Percentiles rank a stretch among this genome's conserved stretches.
Conservation (phyloP, 345 rosid genomes). For the Combretum micranthum region DNA sequence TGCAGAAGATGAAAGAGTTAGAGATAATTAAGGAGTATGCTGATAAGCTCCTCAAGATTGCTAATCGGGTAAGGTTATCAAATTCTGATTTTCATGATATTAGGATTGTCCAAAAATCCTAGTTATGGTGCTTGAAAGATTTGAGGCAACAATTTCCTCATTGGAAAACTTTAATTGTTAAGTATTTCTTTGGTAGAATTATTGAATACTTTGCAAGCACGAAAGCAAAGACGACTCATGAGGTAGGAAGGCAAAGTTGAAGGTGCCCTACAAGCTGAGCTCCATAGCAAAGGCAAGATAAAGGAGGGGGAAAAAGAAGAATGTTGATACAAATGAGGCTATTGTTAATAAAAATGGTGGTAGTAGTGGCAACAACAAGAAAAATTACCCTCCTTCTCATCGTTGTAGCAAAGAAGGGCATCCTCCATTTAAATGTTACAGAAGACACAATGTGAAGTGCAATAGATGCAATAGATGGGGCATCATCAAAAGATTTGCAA, state of each 20-base stretch:
- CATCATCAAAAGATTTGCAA: too few relatives aligned
- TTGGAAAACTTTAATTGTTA: not conserved
- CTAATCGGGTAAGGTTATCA: not conserved
- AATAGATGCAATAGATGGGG: not conserved
- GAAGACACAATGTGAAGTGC: not conserved
- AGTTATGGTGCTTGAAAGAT: not conserved
- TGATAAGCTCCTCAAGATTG: not conserved
- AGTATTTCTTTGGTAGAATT: not conserved
- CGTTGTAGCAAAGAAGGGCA: too few relatives aligned
- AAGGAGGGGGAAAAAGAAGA: not conserved
- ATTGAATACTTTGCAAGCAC: not conserved
- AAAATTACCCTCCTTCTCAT: not conserved
- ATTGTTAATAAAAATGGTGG: too few relatives aligned
- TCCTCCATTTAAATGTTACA: not conserved
- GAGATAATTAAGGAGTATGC: not conserved
- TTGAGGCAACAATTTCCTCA: not conserved
- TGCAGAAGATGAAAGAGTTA: not conserved
- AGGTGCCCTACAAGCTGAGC: too few relatives aligned
- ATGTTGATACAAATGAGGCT: too few relatives aligned
- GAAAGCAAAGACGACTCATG: slow-evolving; percentile 2
- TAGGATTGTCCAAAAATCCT: not conserved
- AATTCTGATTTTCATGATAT: not conserved
- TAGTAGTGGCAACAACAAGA: not conserved
- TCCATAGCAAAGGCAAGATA: not conserved
- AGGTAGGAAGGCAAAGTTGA: not conserved